Conservation (phyloP, 2,329 filamentous ascomycete species). For the Chaetomiaceae sp. region DNA sequence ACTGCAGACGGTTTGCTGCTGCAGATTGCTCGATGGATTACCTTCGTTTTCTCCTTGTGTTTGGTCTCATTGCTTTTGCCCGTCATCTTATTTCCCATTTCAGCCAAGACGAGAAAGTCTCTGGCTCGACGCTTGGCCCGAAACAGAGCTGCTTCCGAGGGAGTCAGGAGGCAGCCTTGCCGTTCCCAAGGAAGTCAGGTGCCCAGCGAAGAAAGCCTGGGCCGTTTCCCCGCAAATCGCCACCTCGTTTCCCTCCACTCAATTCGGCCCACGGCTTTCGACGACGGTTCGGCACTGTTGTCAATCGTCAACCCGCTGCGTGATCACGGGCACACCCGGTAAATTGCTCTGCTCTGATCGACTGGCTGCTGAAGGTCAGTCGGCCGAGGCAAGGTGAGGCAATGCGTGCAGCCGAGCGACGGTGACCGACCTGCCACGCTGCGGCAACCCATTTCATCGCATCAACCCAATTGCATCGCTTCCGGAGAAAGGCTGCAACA, state of each 20-base stretch:
- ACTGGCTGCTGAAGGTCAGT: conserved; percentile 1
- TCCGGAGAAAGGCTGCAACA: background rate
- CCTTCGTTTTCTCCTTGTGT: background rate
- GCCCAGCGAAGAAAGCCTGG: conserved; percentile 21
- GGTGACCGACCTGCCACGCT: background rate
- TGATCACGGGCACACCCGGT: conserved; percentile 22
- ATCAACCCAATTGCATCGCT: conserved; percentile 14
- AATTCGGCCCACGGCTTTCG: conserved; percentile 12
- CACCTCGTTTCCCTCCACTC: conserved; percentile 17
- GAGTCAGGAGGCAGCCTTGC: conserved; percentile 26
- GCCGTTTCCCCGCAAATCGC: conserved; percentile 29
- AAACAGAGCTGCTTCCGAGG: conserved; percentile 22
- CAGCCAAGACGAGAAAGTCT: background rate
- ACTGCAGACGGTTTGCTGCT: background rate
- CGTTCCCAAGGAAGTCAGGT: conserved; percentile 24
- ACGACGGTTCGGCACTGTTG: conserved; percentile 9
- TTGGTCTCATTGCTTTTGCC: background rate
- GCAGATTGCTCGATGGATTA: background rate
- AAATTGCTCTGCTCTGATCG: conserved; percentile 9
- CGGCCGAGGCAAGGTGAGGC: conserved; percentile 1
- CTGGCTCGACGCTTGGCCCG: conserved; percentile 3
- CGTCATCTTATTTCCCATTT: background rate
- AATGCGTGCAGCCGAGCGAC: background rate
- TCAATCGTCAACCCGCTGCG: conserved; percentile 16
- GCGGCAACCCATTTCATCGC: background rate